Evolutionary conservation across 2,329 filamentous ascomycete species (phyloP).

Genomic region (Verticillium zaregamsianum): DNA sequence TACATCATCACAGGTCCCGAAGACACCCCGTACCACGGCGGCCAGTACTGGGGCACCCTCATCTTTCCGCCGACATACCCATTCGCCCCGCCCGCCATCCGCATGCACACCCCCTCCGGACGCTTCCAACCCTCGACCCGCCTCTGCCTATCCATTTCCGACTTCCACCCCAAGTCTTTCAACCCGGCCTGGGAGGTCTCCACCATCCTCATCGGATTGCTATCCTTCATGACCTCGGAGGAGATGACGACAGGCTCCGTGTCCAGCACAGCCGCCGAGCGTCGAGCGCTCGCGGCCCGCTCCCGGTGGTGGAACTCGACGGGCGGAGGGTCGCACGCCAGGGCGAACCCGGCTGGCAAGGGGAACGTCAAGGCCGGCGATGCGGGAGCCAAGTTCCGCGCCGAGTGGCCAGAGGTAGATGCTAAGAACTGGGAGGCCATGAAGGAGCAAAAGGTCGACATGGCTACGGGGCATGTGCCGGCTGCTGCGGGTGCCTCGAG

Average conservation of each 20-base stretch:
- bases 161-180: conserved; percentile 97
- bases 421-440: conserved; percentile 92
- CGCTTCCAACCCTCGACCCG: conserved; percentile 91
- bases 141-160: conserved; percentile 91
- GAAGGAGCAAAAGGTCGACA: conserved; percentile 74
- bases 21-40: conserved; percentile 86
- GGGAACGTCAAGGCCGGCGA: conserved; percentile 90
- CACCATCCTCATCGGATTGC: conserved; percentile 88
- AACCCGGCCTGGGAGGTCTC: conserved; percentile 98
- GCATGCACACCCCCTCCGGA: conserved; percentile 96
- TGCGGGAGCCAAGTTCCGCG: conserved; percentile 82
- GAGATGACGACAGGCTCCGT: conserved; percentile 97
- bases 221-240: conserved; percentile 98
- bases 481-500: conserved; percentile 31
- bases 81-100: conserved; percentile 93
- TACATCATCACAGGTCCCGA: conserved; percentile 94
- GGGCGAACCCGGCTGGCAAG: conserved; percentile 50
- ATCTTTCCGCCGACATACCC: conserved; percentile 96
- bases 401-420: conserved; percentile 88
- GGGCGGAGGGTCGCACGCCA: conserved; percentile 71
- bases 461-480: conserved; percentile 65
- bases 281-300: conserved; percentile 70
- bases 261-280: conserved; percentile 70
- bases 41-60: conserved; percentile 97
- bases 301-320: conserved; percentile 97